Evolutionary conservation across 2,329 filamentous ascomycete genomes (phyloP), one percentile per base, ranked within the genome.

Genomic region (Colletotrichum lini): DNA sequence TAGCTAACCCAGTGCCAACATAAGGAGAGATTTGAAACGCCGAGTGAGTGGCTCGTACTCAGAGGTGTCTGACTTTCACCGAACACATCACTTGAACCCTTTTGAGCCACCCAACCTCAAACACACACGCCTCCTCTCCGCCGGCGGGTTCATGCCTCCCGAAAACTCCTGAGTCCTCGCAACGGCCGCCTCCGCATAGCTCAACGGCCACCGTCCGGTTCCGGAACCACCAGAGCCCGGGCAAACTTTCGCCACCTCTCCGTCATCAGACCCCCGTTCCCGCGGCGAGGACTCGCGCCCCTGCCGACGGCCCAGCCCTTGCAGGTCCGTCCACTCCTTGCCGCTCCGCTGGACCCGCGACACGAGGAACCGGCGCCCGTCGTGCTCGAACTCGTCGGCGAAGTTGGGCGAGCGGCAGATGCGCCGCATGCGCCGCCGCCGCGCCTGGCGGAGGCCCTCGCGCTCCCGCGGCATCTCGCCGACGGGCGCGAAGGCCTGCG

Each of bases 321-420:
- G 63, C 53, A 65, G 18, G 26, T 65, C 35, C 23, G 16, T 13
- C 63, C 44, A 65, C n/a, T 52, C 63, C 44, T 65, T 59, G n/a
- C 40, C 54, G 35, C 30, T 65, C 21, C 63, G 58, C 7, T 30
- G 30, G 23, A 65, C 44, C 30, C 12, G 49, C n/a, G 63, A 65
- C 10, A 59, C 63, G 30, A 59, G 13, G 18, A 59, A 52, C 4
- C 53, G 63, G 44, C 44, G 63, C 8, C 63, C 63, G 6, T 9
- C 63, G 6, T 65, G 63, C 54, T 59, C 44, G 35, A 65, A 52
- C 23, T 59, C 63, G n/a, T 40, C 63, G 5, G 53, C 16, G 15
- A 65, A 65, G 53, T 65, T 65, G 30, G 42, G 44, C 5, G 63
- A 65, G 21, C 63, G 44, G 21, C 16, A 30, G 26, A 65, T 65